Conservation (phyloP, 2,329 filamentous ascomycete species). For the Aureobasidium vineae region DNA sequence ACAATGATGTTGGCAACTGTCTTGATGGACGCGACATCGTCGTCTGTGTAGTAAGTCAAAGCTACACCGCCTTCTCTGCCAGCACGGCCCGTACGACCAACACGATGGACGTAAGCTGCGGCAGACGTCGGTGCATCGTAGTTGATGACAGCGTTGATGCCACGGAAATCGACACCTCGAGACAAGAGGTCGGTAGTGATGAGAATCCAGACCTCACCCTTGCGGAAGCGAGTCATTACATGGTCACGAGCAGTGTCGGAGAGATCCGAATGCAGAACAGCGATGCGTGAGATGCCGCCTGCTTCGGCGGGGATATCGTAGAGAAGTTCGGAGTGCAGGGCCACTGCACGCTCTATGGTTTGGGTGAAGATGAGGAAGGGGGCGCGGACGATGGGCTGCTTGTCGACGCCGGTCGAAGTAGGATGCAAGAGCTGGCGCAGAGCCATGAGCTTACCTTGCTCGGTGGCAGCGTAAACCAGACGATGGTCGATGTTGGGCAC, state of each 20-base stretch:
- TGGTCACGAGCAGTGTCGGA: slow-evolving; percentile 70
- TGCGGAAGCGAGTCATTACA: slow-evolving; percentile 87
- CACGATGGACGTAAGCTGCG: slow-evolving; percentile 88
- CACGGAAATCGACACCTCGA: slow-evolving; percentile 90
- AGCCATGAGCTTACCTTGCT: slow-evolving; percentile 89
- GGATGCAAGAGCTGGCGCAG: slow-evolving; percentile 87
- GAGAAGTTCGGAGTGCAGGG: slow-evolving; percentile 82
- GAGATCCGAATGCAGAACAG: slow-evolving; percentile 85
- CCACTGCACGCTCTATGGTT: slow-evolving; percentile 85
- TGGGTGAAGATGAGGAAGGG: slow-evolving; percentile 96
- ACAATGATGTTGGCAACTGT: slow-evolving; percentile 91
- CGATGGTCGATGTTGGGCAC: slow-evolving; percentile 89
- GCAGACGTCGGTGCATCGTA: slow-evolving; percentile 94
- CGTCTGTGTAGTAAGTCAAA: slow-evolving; percentile 92
- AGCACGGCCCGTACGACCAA: slow-evolving; percentile 84
- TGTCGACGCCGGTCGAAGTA: slow-evolving; percentile 57
- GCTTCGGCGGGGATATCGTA: slow-evolving; percentile 92
- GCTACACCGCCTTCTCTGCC: slow-evolving; percentile 84
- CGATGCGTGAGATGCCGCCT: slow-evolving; percentile 78
- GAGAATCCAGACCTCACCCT: slow-evolving; percentile 91
- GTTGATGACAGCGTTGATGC: slow-evolving; percentile 94
- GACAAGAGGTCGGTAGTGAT: slow-evolving; percentile 94
- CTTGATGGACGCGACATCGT: slow-evolving; percentile 87
- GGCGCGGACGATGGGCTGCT: slow-evolving; percentile 62
- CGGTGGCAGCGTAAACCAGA: slow-evolving; percentile 85